Conservation (phyloP, 2,329 filamentous ascomycete genomes). For the Claviceps maximensis region DNA sequence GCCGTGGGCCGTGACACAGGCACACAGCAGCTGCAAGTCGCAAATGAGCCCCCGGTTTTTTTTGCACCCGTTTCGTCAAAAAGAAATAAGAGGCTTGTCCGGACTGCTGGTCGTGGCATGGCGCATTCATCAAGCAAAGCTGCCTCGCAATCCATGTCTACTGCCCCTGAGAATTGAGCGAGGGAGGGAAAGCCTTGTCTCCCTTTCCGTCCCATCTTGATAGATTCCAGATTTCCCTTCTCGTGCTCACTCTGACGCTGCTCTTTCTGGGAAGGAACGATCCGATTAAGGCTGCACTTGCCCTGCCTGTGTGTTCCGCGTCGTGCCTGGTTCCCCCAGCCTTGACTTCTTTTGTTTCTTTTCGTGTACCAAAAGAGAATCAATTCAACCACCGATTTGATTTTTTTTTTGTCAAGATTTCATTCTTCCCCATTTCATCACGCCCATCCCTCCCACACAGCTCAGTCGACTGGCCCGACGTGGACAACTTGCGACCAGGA, state of each 20-base stretch:
- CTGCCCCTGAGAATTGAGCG: background rate
- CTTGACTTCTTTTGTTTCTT: background rate
- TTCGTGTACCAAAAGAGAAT: too few species aligned
- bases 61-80: background rate
- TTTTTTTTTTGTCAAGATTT: too few species aligned
- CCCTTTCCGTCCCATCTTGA: background rate
- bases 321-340: background rate
- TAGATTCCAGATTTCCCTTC: background rate
- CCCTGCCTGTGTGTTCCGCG: background rate
- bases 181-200: background rate
- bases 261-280: background rate
- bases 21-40: background rate
- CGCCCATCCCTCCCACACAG: background rate
- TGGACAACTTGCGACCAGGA: background rate
- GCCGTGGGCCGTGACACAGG: background rate
- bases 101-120: background rate
- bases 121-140: background rate
- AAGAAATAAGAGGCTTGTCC: background rate
- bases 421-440: background rate
- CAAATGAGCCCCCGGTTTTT: background rate
- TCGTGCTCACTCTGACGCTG: background rate
- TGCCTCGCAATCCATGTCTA: background rate
- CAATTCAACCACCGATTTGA: background rate
- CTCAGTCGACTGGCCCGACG: background rate
- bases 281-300: background rate